These are phyloP conservation scores for Populus tremula DNA, from an alignment of 345 rosid genomes.

Conservation along the genomic window DNA sequence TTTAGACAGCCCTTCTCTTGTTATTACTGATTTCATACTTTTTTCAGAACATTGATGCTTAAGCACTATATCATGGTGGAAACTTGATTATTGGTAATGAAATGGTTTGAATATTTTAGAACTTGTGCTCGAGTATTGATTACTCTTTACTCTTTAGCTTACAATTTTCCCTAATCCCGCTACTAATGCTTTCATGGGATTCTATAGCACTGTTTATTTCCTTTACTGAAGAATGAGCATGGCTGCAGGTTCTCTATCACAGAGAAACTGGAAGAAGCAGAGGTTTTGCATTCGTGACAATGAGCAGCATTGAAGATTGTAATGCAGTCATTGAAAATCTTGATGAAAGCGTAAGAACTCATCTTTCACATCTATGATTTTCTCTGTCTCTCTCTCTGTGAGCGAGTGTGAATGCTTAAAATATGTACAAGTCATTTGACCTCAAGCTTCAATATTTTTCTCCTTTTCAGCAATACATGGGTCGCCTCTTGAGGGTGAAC, in stretches of 20 bases:
- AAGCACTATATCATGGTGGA: neutral
- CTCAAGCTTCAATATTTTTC: neutral
- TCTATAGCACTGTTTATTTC: neutral
- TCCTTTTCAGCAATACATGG: slow-evolving; percentile 58
- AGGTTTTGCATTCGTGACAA: slow-evolving; percentile 89
- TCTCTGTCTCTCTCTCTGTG: neutral
- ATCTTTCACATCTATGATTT: neutral
- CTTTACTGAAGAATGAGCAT: slow-evolving; percentile 1
- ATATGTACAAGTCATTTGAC: neutral
- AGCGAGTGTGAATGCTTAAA: neutral
- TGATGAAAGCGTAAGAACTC: slow-evolving; percentile 73
- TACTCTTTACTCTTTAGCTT: neutral
- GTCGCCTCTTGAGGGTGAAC: slow-evolving; percentile 69
- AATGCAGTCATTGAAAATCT: slow-evolving; percentile 65
- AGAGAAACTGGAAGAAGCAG: slow-evolving; percentile 79
- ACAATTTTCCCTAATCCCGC: neutral
- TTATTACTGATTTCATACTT: neutral
- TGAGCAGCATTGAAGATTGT: slow-evolving; percentile 84
- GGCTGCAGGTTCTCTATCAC: slow-evolving; percentile 65
- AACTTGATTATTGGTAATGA: neutral
- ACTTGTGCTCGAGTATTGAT: neutral
- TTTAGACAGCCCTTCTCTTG: neutral
- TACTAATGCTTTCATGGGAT: neutral
- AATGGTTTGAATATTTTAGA: neutral
- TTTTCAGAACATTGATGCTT: neutral